phyloP scores from a whole-genome alignment of 78 protist species.

The Paratrimastix pyriformis region DNA sequence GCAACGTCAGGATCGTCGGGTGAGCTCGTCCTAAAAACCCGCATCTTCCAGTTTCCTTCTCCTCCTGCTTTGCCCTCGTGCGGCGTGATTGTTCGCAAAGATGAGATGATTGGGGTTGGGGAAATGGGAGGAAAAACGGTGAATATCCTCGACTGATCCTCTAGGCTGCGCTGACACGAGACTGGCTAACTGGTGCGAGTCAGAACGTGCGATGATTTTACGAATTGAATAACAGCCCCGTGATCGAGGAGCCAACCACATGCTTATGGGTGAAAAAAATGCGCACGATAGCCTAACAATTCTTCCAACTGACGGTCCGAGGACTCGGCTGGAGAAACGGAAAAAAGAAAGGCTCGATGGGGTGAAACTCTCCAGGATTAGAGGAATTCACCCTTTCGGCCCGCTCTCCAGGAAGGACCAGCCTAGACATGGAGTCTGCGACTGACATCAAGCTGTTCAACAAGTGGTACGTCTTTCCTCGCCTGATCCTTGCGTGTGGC shows the following conservation, averaged over 20 bases:
- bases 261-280: neutral
- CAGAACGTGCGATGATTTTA: neutral
- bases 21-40: no score
- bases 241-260: neutral
- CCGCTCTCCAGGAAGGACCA: neutral
- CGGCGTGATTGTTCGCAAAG: no score
- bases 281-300: neutral
- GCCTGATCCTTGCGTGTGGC: no score
- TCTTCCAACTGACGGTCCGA: neutral
- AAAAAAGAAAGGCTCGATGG: neutral
- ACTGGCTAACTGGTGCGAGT: neutral
- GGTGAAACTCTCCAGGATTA: neutral
- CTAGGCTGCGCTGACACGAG: no score
- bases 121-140: no score
- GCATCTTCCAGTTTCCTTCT: no score
- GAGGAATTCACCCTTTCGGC: neutral
- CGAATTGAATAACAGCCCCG: neutral
- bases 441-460: conserved; percentile 31
- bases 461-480: conserved; percentile 23
- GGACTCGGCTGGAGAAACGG: no score
- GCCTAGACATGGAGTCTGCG: neutral
- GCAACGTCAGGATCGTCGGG: no score
- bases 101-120: no score
- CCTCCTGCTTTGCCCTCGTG: no score
- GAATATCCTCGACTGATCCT: no score